A percentile compares a stretch with the other conserved stretches of the same genome.
phyloP scores from a whole-genome alignment of 176 grass and related monocot genomes.

The Juncus inflexus region DNA sequence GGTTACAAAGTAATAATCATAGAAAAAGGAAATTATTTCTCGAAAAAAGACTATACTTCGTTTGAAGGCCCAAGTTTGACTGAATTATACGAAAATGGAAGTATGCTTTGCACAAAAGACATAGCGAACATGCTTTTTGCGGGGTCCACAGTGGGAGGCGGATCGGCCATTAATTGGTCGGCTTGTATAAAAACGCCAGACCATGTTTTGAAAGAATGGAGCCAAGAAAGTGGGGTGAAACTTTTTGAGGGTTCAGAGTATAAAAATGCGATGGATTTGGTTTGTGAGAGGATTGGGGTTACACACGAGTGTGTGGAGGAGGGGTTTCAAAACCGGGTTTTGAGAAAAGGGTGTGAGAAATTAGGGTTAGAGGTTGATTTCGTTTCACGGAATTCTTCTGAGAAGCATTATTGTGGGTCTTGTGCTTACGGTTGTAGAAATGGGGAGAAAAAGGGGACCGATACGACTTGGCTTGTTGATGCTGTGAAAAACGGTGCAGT shows the following conservation, averaged over 20 bases:
- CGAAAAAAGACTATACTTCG: conserved; percentile 59
- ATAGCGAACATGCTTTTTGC: conserved; percentile 49
- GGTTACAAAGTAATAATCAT: conserved; percentile 81
- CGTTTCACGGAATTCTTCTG: conserved; percentile 70
- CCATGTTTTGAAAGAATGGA: conserved; percentile 60
- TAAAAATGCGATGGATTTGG: conserved; percentile 52
- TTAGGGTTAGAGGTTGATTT: conserved; percentile 49
- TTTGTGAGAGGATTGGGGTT: conserved; percentile 56
- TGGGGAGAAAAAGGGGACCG: conserved; percentile 74
- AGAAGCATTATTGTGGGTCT: conserved; percentile 59
- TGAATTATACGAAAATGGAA: conserved; percentile 55
- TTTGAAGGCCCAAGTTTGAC: conserved; percentile 67
- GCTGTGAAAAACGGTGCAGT: conserved; percentile 53
- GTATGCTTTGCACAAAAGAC: conserved; percentile 49
- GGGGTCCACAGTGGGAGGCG: conserved; percentile 78
- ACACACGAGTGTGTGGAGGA: conserved; percentile 51
- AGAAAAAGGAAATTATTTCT: conserved; percentile 86
- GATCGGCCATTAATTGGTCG: conserved; percentile 93
- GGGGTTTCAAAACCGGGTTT: conserved; percentile 73
- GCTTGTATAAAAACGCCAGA: conserved; percentile 73
- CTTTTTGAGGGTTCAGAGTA: conserved; percentile 48
- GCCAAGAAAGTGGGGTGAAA: conserved; percentile 36
- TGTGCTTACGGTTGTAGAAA: conserved; percentile 64
- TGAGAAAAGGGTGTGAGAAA: conserved; percentile 62
- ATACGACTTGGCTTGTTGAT: conserved; percentile 87